Evolutionary conservation across 208 protist species (phyloP).

Genomic region (Wallacemonas sp.): DNA sequence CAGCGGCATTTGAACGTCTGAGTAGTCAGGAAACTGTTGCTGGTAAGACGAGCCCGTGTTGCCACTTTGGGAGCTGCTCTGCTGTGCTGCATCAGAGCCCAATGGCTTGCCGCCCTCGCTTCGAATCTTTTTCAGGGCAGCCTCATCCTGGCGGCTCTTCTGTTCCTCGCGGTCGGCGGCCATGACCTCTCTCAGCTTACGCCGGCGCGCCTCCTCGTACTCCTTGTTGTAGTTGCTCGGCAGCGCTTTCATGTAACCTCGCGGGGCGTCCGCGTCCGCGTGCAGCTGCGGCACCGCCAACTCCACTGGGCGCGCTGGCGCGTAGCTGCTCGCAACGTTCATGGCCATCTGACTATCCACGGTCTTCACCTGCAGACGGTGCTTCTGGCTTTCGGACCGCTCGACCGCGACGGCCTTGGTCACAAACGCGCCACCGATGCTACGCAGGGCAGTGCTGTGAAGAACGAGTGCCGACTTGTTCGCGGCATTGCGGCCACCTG

Average conservation of each 20-base stretch:
- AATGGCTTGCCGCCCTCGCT: conserved; percentile 19
- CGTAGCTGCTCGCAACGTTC: conserved; percentile 85
- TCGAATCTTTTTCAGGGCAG: conserved; percentile 59
- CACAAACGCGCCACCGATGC: conserved; percentile 55
- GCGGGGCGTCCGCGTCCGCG: conserved; percentile 72
- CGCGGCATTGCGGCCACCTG: not conserved
- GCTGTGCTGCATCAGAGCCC: not conserved
- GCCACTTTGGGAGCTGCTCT: not conserved
- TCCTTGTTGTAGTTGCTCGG: conserved; percentile 61
- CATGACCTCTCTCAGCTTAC: conserved; percentile 86
- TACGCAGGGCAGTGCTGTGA: conserved; percentile 65
- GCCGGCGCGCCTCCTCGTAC: conserved; percentile 74
- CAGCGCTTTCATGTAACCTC: conserved; percentile 80
- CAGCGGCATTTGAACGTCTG: conserved; percentile 84
- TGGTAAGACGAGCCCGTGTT: not conserved
- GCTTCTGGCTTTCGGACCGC: conserved; percentile 47
- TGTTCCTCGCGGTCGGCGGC: conserved; percentile 74
- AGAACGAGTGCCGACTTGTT: conserved; percentile 42
- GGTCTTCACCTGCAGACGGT: conserved; percentile 88
- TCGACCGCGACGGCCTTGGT: conserved; percentile 65
- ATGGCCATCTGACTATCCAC: conserved; percentile 89
- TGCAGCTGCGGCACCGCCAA: conserved; percentile 67
- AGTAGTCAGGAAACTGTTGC: conserved; percentile 49
- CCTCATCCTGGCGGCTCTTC: conserved; percentile 67
- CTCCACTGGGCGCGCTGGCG: conserved; percentile 75